Evolutionary conservation across 805 yeast species (phyloP), one percentile per base, ranked within the genome.

Genomic region (Barnettozyma californica): DNA sequence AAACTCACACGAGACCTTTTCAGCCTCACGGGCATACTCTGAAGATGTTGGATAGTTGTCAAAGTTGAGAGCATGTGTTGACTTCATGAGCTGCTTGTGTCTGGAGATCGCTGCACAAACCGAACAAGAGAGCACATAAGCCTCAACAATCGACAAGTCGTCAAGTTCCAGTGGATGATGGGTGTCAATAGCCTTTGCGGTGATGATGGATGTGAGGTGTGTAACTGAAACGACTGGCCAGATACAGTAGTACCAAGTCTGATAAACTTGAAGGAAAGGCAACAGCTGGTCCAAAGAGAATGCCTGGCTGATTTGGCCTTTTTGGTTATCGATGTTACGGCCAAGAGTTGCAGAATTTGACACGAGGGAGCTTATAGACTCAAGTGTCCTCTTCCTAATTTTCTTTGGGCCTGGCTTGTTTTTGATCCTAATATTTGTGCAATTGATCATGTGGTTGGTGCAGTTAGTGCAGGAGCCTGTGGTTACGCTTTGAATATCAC

Each of bases 231-330:
- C 42, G 6, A 59, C 58, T 1, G 62, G 62, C 61, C 61, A 59
- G 27, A 56, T 52, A 3, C 61, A 57, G 44, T 59, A 59, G 46
- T 54, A 59, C 61, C 63, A 59, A 9, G 56, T 57, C 33, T 59
- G 62, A 36, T 57, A 57, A 23, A 57, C 47, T 43, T 57, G 58
- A 14, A 59, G 42, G 41, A 52, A 56, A 0, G 61, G 60, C 9
- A 59, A 43, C 9, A 57, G 47, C 29, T 59, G 55, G 35, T 53
- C 51, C 25, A 59, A 35, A 2, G 57, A 48, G 44, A 53, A 53
- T 3, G 53, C 34, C 11, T 34, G 18, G 16, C n/a, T 13, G 19
- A 29, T 18, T n/a, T n/a, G n/a, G n/a, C n/a, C n/a, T n/a, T n/a
- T n/a, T n/a, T 41, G 16, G 18, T 29, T 29, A 16, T 13, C 14